Evolutionary conservation across 2,329 filamentous ascomycete species (phyloP).

Genomic region (Penicillium sp.): DNA sequence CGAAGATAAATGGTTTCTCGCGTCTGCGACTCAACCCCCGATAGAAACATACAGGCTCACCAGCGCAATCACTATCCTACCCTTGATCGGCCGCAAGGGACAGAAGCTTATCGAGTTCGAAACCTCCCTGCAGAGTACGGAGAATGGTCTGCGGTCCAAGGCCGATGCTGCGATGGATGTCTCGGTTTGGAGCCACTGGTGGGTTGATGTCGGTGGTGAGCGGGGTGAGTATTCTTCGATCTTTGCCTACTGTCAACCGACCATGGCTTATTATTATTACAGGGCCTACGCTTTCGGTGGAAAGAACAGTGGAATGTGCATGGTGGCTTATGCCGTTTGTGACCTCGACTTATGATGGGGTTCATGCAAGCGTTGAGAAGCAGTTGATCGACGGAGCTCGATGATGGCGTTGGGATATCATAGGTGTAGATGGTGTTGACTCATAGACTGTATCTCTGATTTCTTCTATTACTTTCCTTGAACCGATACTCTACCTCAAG

Average conservation of each 20-base stretch:
- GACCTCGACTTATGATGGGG: neutral
- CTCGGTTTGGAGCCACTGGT: neutral
- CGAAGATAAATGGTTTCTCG: neutral
- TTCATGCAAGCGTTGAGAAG: neutral
- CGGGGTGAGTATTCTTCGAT: no score
- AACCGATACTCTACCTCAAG: no score
- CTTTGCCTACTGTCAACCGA: no score
- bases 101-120: neutral
- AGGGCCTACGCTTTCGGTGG: neutral
- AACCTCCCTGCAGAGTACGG: neutral
- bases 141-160: neutral
- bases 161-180: neutral
- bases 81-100: neutral
- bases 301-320: neutral
- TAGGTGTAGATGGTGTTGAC: no score
- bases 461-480: no score
- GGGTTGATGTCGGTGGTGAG: neutral
- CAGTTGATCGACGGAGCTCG: no score
- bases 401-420: no score
- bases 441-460: no score
- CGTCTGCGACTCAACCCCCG: neutral
- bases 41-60: neutral
- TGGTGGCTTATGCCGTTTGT: constrained; percentile 1
- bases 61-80: neutral
- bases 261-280: no score